These are phyloP conservation scores for Colletotrichum agaves DNA, from an alignment of 2,329 filamentous ascomycete species.

Conservation along the genomic window DNA sequence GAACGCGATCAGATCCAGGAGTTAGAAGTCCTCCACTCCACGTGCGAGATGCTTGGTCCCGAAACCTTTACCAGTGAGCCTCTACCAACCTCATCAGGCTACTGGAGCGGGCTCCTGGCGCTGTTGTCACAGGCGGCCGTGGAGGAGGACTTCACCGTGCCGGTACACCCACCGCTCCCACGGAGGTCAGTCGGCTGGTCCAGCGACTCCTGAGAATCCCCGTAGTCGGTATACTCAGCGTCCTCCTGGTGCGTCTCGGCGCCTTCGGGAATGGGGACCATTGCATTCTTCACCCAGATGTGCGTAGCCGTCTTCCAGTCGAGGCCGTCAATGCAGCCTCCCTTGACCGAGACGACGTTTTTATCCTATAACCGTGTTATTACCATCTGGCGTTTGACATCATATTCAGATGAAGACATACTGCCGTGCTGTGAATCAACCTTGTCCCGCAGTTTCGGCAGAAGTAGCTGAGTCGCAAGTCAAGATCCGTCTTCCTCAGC, in stretches of 20 bases:
- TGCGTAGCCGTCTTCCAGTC: constrained; percentile 71
- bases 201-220: constrained; percentile 55
- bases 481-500: neutral
- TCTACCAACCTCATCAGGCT: neutral
- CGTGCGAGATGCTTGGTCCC: no score
- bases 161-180: constrained; percentile 44
- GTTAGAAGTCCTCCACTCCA: no score
- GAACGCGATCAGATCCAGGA: no score
- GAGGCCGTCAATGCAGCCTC: constrained; percentile 72
- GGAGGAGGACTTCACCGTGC: constrained; percentile 11
- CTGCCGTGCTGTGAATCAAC: constrained; percentile 70
- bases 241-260: constrained; percentile 67
- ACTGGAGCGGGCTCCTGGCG: constrained; percentile 4
- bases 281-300: constrained; percentile 75
- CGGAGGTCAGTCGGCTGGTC: constrained; percentile 57
- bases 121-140: constrained; percentile 46
- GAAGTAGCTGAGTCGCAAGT: constrained; percentile 63
- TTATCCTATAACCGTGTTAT: constrained; percentile 54
- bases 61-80: no score
- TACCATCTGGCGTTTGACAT: neutral
- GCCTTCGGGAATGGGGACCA: constrained; percentile 75
- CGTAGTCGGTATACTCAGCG: constrained; percentile 57
- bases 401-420: constrained; percentile 45
- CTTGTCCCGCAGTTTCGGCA: constrained; percentile 74
- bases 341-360: constrained; percentile 72